Evolutionary conservation across 768 basidiomycete genomes (phyloP), one percentile per base, ranked within the genome.

Genomic region (Stropharia rugosoannulata): DNA sequence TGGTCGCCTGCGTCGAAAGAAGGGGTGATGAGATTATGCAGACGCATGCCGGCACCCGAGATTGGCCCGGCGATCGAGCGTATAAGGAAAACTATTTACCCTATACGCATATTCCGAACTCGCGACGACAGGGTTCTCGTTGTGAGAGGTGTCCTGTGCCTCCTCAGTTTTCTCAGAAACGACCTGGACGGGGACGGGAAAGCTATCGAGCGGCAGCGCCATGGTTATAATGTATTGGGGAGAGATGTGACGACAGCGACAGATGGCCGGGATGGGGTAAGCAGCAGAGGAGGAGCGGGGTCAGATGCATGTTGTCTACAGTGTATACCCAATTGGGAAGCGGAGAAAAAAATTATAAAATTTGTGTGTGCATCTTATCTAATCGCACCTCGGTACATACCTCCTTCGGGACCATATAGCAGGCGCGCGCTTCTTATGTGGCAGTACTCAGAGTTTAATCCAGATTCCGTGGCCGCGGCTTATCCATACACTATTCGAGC

Each of bases 51-150:
- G 56, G 49, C 38, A 58, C 57, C 54, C 51, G 13, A 40, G 45
- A 48, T 29, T 18, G 46, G n/a, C 11, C 40, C 36, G 37, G 40
- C 54, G 38, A 19, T 19, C 48, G 38, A 39, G 19, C 36, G 29
- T 32, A 29, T 32, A 35, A 13, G 27, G 19, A 45, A 49, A 46
- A 42, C 13, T 22, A 70, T 74, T 39, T 57, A 88, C 88, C 66
- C 78, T 68, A 61, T 83, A 80, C 0, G 83, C 84, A 64, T 75
- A 82, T 62, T 84, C 71, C 8, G 86, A 79, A 53, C 75, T 81
- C 36, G 74, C 68, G 13, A 89, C 66, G 44, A 88, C 88, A 9
- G 87, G 88, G 60, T 87, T 90, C 41, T 52, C 52, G 59, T 43
- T 51, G 27, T 63, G 49, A 48, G 59, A 16, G 37, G 58, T 44